phyloP scores from a whole-genome alignment of 352 stramenopile genomes.

The Globisporangium acanthophoron region DNA sequence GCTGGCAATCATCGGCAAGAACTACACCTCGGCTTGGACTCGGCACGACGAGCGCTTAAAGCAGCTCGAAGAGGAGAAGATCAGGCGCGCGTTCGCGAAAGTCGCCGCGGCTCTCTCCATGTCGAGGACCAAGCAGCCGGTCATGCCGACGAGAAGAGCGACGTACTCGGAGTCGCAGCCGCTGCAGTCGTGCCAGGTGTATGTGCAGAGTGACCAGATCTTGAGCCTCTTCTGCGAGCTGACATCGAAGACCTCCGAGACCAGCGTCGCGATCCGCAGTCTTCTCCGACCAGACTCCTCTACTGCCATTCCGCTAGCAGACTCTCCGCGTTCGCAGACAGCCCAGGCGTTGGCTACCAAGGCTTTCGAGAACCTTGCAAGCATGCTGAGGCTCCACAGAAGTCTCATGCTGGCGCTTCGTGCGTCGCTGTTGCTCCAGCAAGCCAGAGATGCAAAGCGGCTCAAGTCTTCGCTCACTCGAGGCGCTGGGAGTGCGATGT shows the following conservation, averaged over 20 bases:
- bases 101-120: neutral
- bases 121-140: neutral
- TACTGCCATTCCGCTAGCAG: neutral
- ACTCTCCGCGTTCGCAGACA: neutral
- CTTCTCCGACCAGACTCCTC: neutral
- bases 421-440: conserved; percentile 7
- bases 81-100: neutral
- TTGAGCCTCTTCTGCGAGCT: conserved; percentile 6
- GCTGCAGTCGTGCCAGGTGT: neutral
- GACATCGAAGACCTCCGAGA: neutral
- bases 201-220: conserved; percentile 4
- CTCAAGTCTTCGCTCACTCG: too few relatives aligned
- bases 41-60: conserved; percentile 19
- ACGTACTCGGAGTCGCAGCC: neutral
- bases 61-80: neutral
- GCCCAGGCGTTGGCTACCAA: neutral
- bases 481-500: neutral
- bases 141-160: neutral
- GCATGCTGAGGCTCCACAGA: conserved; percentile 29
- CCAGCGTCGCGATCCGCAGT: conserved; percentile 15
- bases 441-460: neutral
- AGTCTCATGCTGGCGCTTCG: conserved; percentile 2
- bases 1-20: conserved; percentile 48
- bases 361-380: conserved; percentile 16
- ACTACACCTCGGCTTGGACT: conserved; percentile 37